Conservation (phyloP, 2,329 filamentous ascomycete species). For the Madurella mycetomatis region DNA sequence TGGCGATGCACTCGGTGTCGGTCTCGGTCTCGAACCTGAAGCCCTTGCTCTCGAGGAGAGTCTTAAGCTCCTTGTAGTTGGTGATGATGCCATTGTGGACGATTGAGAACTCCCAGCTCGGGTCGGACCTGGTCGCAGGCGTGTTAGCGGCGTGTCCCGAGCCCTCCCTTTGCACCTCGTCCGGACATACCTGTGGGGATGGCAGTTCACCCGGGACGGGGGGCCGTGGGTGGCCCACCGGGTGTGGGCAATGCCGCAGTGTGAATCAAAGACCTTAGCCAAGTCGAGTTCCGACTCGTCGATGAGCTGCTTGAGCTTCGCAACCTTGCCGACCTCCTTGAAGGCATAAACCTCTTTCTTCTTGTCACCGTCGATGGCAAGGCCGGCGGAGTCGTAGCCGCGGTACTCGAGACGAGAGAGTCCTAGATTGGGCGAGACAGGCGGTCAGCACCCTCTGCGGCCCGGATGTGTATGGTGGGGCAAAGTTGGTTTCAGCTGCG, state of each 20-base stretch:
- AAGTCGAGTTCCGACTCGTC: constrained; percentile 77
- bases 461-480: constrained; percentile 13
- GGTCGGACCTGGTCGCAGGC: constrained; percentile 69
- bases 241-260: constrained; percentile 98
- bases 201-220: constrained; percentile 92
- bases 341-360: constrained; percentile 96
- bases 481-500: constrained; percentile 3
- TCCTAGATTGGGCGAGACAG: constrained; percentile 48
- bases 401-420: constrained; percentile 96
- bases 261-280: constrained; percentile 92
- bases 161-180: neutral
- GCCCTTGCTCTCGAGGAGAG: constrained; percentile 85
- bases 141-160: constrained; percentile 19
- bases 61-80: constrained; percentile 99
- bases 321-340: constrained; percentile 99
- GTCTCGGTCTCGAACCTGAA: constrained; percentile 99
- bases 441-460: constrained; percentile 17
- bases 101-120: constrained; percentile 91
- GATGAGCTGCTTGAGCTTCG: constrained; percentile 91
- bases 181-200: constrained; percentile 83
- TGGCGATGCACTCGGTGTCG: constrained; percentile 98
- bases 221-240: constrained; percentile 97
- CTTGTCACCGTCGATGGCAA: constrained; percentile 96
- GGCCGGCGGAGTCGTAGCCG: constrained; percentile 95
- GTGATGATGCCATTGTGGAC: constrained; percentile 99